Evolutionary conservation across 2,329 filamentous ascomycete genomes (phyloP).

Genomic region (Trichophyton mentagrophytes): DNA sequence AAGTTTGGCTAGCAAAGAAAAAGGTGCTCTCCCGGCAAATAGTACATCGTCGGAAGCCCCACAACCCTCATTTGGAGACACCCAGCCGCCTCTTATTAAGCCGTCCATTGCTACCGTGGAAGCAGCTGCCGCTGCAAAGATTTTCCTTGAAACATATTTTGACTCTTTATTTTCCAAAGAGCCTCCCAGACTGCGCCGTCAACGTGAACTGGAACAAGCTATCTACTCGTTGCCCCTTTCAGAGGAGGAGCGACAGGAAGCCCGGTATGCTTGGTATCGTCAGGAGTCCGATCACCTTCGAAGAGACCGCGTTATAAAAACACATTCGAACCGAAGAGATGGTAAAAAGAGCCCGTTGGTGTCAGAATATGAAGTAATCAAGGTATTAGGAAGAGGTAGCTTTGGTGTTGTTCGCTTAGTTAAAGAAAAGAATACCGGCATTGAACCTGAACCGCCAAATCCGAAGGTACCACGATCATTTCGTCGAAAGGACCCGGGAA

Average conservation of each 20-base stretch:
- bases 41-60: background rate
- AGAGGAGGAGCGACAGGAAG: constrained; percentile 43
- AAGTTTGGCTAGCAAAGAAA: constrained; percentile 4
- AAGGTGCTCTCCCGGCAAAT: background rate
- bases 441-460: constrained; percentile 6
- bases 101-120: constrained; percentile 53
- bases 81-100: constrained; percentile 8
- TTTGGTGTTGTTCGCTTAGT: constrained; percentile 88
- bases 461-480: constrained; percentile 10
- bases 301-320: constrained; percentile 57
- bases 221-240: constrained; percentile 47
- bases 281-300: constrained; percentile 65
- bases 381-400: constrained; percentile 80
- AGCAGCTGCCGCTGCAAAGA: constrained; percentile 64
- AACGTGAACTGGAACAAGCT: constrained; percentile 49
- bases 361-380: constrained; percentile 65
- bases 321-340: constrained; percentile 37
- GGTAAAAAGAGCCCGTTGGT: constrained; percentile 40
- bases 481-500: constrained; percentile 13
- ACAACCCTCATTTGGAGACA: constrained; percentile 5
- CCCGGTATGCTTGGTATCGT: constrained; percentile 47
- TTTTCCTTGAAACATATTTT: constrained; percentile 76
- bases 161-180: constrained; percentile 50
- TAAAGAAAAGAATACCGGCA: constrained; percentile 42
- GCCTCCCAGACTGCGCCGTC: constrained; percentile 49